phyloP scores from a whole-genome alignment of 164 flowering plant genomes.

The Tetracentron sinense region DNA sequence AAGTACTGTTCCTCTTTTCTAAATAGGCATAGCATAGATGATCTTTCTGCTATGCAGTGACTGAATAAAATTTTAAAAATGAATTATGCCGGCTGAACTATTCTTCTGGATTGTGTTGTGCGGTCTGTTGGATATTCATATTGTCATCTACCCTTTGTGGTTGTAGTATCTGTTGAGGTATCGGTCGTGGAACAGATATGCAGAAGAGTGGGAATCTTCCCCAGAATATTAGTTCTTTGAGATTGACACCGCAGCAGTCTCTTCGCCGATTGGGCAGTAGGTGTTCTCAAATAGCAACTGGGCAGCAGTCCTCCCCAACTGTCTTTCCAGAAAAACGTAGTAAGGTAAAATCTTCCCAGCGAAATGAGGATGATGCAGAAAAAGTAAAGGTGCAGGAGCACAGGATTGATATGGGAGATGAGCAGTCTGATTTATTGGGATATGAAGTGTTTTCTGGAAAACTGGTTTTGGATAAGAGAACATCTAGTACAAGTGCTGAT shows the following conservation, averaged over 20 bases:
- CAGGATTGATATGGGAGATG: constrained; percentile 91
- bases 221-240: constrained; percentile 43
- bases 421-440: constrained; percentile 82
- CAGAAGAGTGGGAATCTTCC: constrained; percentile 56
- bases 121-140: constrained; percentile 6
- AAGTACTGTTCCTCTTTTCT: background rate
- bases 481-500: constrained; percentile 31
- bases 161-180: constrained; percentile 10
- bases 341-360: constrained; percentile 48
- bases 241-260: constrained; percentile 54
- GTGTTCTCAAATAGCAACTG: constrained; percentile 71
- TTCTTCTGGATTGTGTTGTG: constrained; percentile 10
- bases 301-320: constrained; percentile 80
- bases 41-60: constrained; percentile 1
- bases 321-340: constrained; percentile 94
- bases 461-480: constrained; percentile 63
- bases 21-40: background rate
- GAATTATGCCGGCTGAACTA: constrained; percentile 14
- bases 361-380: constrained; percentile 42
- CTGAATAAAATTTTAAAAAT: background rate
- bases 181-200: constrained; percentile 35
- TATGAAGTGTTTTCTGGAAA: constrained; percentile 71
- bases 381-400: constrained; percentile 61
- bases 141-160: constrained; percentile 3
- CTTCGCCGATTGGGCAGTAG: constrained; percentile 61